Evolutionary conservation across 768 basidiomycete species (phyloP).

Genomic region (Termitomyces sp.): DNA sequence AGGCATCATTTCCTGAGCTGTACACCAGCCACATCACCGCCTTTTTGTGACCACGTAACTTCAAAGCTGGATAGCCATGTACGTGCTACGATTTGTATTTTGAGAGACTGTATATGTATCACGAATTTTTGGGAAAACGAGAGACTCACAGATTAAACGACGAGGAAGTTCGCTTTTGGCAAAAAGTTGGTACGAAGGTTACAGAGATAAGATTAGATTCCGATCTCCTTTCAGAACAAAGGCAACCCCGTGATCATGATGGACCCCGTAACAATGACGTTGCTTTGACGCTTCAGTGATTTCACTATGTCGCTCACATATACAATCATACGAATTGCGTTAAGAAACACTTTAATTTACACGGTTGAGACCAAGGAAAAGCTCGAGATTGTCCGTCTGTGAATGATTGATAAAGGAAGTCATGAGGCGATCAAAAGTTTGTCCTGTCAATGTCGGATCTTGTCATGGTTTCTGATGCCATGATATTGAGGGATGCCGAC

Average conservation of each 20-base stretch:
- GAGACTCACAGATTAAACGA: background rate
- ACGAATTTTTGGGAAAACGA: background rate
- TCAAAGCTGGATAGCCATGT: background rate
- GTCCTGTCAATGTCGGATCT: background rate
- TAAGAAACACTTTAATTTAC: background rate
- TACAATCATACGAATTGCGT: background rate
- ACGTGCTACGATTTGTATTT: background rate
- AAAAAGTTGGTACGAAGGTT: no score
- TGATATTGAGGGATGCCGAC: conserved; percentile 7
- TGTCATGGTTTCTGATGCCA: conserved; percentile 3
- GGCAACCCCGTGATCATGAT: no score
- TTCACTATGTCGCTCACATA: background rate
- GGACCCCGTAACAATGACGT: background rate
- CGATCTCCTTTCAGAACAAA: background rate
- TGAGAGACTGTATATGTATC: background rate
- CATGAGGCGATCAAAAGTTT: background rate
- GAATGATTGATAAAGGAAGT: background rate
- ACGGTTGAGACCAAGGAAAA: background rate
- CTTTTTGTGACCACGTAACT: background rate
- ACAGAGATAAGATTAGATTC: background rate
- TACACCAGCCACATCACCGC: background rate
- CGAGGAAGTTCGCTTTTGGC: no score
- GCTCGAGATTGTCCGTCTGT: background rate
- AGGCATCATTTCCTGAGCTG: background rate
- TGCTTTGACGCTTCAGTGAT: background rate